Evolutionary conservation across 371 early-diverging fungal genomes (phyloP).

Genomic region (Fennellomyces sp.): DNA sequence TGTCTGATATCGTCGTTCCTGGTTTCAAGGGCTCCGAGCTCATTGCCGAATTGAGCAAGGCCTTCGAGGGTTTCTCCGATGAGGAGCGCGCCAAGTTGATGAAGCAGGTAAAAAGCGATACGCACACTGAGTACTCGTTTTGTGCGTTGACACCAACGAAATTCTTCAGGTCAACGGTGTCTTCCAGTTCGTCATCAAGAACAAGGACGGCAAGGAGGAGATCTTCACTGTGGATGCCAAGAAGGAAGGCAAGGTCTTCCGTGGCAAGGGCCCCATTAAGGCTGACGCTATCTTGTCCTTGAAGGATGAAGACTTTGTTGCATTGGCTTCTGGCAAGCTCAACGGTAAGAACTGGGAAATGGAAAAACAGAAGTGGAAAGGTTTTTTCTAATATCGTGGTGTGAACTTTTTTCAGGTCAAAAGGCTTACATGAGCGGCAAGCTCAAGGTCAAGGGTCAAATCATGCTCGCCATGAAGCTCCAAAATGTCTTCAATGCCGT

Average conservation of each 20-base stretch:
- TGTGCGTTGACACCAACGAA: no score
- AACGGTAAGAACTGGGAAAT: constrained; percentile 52
- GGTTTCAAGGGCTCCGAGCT: constrained; percentile 52
- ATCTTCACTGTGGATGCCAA: constrained; percentile 81
- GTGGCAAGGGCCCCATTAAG: constrained; percentile 68
- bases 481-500: constrained; percentile 63
- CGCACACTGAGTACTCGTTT: not conserved
- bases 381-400: no score
- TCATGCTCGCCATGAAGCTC: constrained; percentile 85
- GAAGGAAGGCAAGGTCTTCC: constrained; percentile 59
- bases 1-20: constrained; percentile 49
- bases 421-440: constrained; percentile 89
- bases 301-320: constrained; percentile 83
- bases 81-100: constrained; percentile 44
- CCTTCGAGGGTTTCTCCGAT: constrained; percentile 30
- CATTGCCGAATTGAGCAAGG: constrained; percentile 39
- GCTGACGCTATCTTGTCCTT: constrained; percentile 70
- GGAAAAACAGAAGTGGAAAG: not conserved
- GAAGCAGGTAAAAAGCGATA: constrained; percentile 32
- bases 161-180: constrained; percentile 71
- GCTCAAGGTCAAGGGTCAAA: constrained; percentile 86
- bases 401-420: constrained; percentile 33
- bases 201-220: constrained; percentile 64
- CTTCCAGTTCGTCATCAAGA: constrained; percentile 84
- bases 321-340: constrained; percentile 82